Percentiles rank a stretch among this genome's conserved stretches.
Evolutionary conservation across 495 filamentous ascomycete species (phyloP).

Genomic region (Tuber brumale): DNA sequence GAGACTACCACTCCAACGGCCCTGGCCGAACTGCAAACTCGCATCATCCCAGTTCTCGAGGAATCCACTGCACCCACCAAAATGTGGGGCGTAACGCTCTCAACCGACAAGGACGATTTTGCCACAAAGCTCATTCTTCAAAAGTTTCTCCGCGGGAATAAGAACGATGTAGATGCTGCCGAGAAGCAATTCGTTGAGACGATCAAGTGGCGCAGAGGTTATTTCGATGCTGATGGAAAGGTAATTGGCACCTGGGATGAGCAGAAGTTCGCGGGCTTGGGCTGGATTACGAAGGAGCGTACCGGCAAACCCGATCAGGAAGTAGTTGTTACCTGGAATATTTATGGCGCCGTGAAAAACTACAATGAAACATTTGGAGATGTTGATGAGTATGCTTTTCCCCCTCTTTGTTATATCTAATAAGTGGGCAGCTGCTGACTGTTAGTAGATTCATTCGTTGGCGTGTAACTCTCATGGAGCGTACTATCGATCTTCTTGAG

Average conservation of each 20-base stretch:
- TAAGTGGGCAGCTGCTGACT: constrained; percentile 38
- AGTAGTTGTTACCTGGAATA: constrained; percentile 61
- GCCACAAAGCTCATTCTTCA: constrained; percentile 75
- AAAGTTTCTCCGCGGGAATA: constrained; percentile 86
- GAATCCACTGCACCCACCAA: constrained; percentile 53
- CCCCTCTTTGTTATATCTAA: not conserved
- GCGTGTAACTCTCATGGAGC: constrained; percentile 82
- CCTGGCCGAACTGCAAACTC: constrained; percentile 26
- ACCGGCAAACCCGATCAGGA: constrained; percentile 9
- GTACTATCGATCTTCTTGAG: constrained; percentile 62
- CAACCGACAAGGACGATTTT: constrained; percentile 52
- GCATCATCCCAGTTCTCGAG: constrained; percentile 45
- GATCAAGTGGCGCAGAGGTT: constrained; percentile 65
- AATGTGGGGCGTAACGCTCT: constrained; percentile 68
- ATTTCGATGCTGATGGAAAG: constrained; percentile 42
- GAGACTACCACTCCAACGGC: not conserved
- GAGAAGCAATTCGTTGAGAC: constrained; percentile 69
- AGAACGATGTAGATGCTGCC: constrained; percentile 63
- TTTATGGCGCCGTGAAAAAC: constrained; percentile 74
- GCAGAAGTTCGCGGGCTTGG: constrained; percentile 54
- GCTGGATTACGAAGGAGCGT: constrained; percentile 49
- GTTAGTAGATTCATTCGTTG: constrained; percentile 63
- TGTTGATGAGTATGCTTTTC: constrained; percentile 59
- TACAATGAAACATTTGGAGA: constrained; percentile 67
- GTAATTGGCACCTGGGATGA: constrained; percentile 48